Conservation (phyloP, 495 filamentous ascomycete species). For the Thozetella sp. region DNA sequence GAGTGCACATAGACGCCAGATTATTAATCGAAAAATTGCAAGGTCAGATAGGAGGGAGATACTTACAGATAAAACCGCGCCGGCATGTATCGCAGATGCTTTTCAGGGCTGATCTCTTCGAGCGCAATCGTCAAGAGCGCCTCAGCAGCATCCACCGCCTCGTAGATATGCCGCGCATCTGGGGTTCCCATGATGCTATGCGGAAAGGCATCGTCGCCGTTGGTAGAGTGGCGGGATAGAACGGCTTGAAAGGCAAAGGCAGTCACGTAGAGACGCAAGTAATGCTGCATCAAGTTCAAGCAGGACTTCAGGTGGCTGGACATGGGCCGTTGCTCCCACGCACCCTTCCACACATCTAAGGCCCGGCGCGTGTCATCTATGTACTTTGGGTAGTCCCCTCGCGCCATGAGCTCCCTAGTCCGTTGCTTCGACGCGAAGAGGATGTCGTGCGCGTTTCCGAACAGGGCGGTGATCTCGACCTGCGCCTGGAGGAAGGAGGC, state of each 20-base stretch:
- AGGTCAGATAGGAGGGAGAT: background rate
- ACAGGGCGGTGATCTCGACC: background rate
- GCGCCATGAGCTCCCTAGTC: background rate
- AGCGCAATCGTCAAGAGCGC: background rate
- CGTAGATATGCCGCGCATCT: conserved; percentile 2
- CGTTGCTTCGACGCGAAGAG: conserved; percentile 2
- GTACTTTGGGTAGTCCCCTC: conserved; percentile 3
- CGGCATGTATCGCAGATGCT: conserved; percentile 2
- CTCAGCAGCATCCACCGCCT: background rate
- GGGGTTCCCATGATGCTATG: background rate
- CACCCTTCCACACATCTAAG: background rate
- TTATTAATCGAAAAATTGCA: background rate
- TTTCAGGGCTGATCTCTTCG: background rate
- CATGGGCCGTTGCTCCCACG: background rate
- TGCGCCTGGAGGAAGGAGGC: background rate
- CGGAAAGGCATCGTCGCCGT: background rate
- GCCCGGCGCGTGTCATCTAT: background rate
- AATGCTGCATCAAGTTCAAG: background rate
- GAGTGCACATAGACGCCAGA: background rate
- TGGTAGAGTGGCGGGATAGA: background rate
- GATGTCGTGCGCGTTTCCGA: background rate
- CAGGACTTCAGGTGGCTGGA: background rate
- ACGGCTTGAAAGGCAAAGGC: conserved; percentile 6
- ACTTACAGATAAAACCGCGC: conserved; percentile 4
- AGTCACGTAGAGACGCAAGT: conserved; percentile 4